Conservation (phyloP, 2,329 filamentous ascomycete genomes). For the Aureobasidium subglaciale region DNA sequence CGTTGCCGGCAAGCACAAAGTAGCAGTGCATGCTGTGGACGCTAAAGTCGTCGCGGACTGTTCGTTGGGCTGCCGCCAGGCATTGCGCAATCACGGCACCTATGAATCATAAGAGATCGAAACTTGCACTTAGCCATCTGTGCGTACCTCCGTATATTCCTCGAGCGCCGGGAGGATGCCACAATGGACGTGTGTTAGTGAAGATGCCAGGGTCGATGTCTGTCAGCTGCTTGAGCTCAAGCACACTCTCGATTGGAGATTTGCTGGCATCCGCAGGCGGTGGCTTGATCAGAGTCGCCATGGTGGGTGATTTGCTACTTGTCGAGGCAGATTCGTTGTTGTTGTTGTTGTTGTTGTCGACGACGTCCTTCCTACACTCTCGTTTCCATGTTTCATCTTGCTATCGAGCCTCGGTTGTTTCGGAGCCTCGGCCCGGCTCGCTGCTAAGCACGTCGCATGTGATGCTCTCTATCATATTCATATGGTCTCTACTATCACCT, state of each 20-base stretch:
- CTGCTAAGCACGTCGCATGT: neutral
- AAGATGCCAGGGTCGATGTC: constrained; percentile 81
- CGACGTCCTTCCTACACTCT: neutral
- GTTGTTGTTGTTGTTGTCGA: no score
- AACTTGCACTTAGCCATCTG: neutral
- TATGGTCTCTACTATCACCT: neutral
- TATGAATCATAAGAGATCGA: neutral
- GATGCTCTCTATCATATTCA: no score
- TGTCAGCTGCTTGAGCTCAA: constrained; percentile 74
- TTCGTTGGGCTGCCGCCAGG: constrained; percentile 79
- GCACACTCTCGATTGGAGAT: constrained; percentile 78
- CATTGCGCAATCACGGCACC: constrained; percentile 90
- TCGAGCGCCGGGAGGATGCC: constrained; percentile 85
- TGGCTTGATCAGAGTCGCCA: constrained; percentile 57
- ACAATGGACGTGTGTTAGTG: constrained; percentile 85
- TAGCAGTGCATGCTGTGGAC: constrained; percentile 99
- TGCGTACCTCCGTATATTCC: constrained; percentile 77
- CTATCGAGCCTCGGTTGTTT: neutral
- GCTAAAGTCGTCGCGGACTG: constrained; percentile 70
- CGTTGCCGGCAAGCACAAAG: constrained; percentile 86
- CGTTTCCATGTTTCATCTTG: neutral
- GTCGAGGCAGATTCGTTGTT: neutral
- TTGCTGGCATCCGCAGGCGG: constrained; percentile 65
- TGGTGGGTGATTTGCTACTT: neutral
- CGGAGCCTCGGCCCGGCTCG: neutral